phyloP scores from a whole-genome alignment of 202 grass and related monocot genomes.

The Setaria viridis region DNA sequence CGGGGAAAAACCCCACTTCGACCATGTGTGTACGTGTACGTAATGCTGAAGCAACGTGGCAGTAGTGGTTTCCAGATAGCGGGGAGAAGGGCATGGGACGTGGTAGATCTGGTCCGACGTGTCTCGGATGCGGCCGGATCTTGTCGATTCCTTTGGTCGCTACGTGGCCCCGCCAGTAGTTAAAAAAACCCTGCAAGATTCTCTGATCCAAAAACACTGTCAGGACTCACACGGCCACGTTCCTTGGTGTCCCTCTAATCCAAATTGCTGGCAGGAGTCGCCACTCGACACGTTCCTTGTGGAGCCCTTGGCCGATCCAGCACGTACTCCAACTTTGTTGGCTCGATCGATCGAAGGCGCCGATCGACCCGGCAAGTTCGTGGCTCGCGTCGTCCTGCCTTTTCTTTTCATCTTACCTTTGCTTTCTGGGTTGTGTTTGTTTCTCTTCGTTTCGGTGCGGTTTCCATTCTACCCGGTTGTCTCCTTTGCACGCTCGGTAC shows the following conservation, averaged over 20 bases:
- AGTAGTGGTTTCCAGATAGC: background rate
- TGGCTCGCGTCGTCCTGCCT: too few species aligned
- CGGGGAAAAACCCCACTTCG: too few species aligned
- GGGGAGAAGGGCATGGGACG: background rate
- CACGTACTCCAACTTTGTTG: background rate
- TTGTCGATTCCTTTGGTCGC: constrained; percentile 30
- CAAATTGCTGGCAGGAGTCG: background rate
- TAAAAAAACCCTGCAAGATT: background rate
- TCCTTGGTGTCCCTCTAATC: background rate
- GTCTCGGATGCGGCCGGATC: background rate
- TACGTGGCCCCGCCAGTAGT: background rate
- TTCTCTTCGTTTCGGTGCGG: background rate
- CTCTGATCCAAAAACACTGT: background rate
- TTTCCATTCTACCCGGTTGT: background rate
- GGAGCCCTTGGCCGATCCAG: background rate
- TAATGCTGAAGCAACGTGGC: background rate
- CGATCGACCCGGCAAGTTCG: too few species aligned
- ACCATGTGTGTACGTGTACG: background rate
- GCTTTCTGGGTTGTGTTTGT: background rate
- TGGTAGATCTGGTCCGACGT: constrained; percentile 38
- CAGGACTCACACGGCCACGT: background rate
- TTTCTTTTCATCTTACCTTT: too few species aligned
- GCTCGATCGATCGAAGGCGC: background rate
- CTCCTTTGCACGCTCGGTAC: background rate
- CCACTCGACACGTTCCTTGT: background rate